Conservation (phyloP, 352 stramenopile genomes). For the Pythium myriotylum region DNA sequence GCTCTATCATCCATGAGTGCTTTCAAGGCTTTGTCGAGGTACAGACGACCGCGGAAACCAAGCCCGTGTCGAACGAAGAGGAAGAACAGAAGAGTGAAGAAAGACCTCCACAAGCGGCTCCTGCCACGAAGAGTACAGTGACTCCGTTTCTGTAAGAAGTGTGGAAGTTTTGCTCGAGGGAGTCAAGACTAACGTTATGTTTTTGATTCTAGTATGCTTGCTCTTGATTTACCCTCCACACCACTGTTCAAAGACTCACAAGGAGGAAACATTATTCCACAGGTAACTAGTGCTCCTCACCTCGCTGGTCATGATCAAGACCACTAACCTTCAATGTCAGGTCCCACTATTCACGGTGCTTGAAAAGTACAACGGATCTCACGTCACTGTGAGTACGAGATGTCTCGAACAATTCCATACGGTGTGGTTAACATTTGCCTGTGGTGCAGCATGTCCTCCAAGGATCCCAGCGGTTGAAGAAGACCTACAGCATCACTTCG, state of each 20-base stretch:
- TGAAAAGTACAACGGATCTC: slow-evolving; percentile 96
- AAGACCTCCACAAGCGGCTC: neutral
- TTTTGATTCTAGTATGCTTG: slow-evolving; percentile 84
- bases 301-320: neutral
- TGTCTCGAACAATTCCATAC: neutral
- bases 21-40: slow-evolving; percentile 97
- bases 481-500: slow-evolving; percentile 92
- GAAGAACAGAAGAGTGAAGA: slow-evolving; percentile 27
- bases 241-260: slow-evolving; percentile 98
- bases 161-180: too few species aligned
- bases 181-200: slow-evolving; percentile 8
- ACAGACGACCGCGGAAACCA: slow-evolving; percentile 77
- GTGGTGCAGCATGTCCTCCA: slow-evolving; percentile 70
- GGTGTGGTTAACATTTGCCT: neutral
- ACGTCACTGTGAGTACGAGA: slow-evolving; percentile 52
- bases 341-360: slow-evolving; percentile 97
- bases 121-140: slow-evolving; percentile 38
- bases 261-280: slow-evolving; percentile 96
- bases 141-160: slow-evolving; percentile 71
- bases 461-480: slow-evolving; percentile 82
- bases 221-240: slow-evolving; percentile 97
- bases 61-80: slow-evolving; percentile 32
- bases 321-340: slow-evolving; percentile 41
- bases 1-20: slow-evolving; percentile 94
- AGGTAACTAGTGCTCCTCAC: slow-evolving; percentile 37